A percentile compares a stretch with the other conserved stretches of the same genome.
These are phyloP conservation scores for Lactarius vividus DNA, from an alignment of 768 basidiomycete species.

Conservation along the genomic window DNA sequence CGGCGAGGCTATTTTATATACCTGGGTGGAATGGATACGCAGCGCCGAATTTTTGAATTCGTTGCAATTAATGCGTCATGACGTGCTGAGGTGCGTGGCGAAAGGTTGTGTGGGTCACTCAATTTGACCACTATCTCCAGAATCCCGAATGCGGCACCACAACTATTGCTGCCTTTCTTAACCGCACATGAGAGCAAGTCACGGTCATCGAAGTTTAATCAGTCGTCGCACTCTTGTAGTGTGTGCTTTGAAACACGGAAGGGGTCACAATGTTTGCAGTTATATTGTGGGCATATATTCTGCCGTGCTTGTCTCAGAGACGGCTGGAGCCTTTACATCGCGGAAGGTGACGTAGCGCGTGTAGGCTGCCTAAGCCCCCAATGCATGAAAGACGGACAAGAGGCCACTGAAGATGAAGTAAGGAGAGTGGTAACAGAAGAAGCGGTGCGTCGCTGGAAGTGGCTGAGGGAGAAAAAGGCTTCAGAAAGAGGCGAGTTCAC, in stretches of 20 bases:
- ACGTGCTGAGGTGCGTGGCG: conserved; percentile 10
- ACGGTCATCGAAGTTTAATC: conserved; percentile 54
- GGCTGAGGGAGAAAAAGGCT: conserved; percentile 69
- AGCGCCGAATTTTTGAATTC: conserved; percentile 59
- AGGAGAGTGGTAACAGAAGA: conserved; percentile 63
- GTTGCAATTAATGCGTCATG: conserved; percentile 38
- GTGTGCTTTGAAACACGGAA: conserved; percentile 75
- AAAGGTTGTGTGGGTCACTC: background rate
- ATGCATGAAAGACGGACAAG: conserved; percentile 65
- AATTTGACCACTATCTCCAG: conserved; percentile 33
- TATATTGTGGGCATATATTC: conserved; percentile 77
- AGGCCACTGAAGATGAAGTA: conserved; percentile 70
- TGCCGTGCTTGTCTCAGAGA: conserved; percentile 76
- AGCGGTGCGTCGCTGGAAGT: conserved; percentile 69
- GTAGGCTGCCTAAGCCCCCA: conserved; percentile 80
- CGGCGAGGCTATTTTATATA: conserved; percentile 61
- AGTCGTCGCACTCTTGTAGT: conserved; percentile 65
- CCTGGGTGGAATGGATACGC: conserved; percentile 70
- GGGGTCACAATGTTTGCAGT: conserved; percentile 68
- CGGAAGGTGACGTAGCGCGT: conserved; percentile 69
- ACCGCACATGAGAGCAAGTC: conserved; percentile 47
- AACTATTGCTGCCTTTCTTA: conserved; percentile 48
- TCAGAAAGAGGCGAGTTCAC: conserved; percentile 60
- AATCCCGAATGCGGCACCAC: conserved; percentile 57
- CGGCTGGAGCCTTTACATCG: conserved; percentile 80